Base-by-base conservation (phyloP, 2,329 filamentous ascomycete genomes). In the Aspergillus flavus region DNA sequence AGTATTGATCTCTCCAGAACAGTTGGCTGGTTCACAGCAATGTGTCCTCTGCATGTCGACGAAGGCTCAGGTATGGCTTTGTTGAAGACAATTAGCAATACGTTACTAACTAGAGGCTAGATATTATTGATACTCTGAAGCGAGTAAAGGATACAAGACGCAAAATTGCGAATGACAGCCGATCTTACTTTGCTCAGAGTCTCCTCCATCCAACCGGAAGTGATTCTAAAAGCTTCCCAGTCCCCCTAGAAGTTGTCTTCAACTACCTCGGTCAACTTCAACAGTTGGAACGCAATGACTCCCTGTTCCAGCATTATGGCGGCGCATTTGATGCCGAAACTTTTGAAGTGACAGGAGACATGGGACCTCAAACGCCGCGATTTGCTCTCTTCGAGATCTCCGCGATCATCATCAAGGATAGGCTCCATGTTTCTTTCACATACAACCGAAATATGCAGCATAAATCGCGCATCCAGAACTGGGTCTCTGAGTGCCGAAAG, bases 351-450 rank as follows among this genome's bases (percentile, higher is more conserved):
- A 78, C 78, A 14, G 78, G 80, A 7, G 81, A 83, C 63, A 80
- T 82, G 67, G 81, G 80, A 4, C 71, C 75, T 19, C 67, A 76
- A 11, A 81, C 81, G 4, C 76, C 77, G 28, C 78, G 82, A 1
- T 82, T 83, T 64, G 80, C 79, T 1, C 78, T 85, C 0, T 82
- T 86, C 58, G 84, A 86, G 61, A 79, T 85, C 6, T 81, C 82
- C 1, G 83, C 83, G 0, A 80, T 83, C 28, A 75, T 85, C 9
- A 76, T 81, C 23, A 77, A 81, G 52, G 82, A 80, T 0, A 74
- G 73, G 19, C 73, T 85, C 23, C 80, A 81, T 39, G 77, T 85
- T 23, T 80, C 81, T 0, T 85, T 85, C 66, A 81, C 80, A 0
- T 84, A 81, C 72, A 84, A 84, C 65, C 71, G 76, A 9, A 69